Percentiles rank a stretch among this genome's conserved stretches.
These are phyloP conservation scores for Pilatotrama ljubarskyi DNA, from an alignment of 768 basidiomycete species.

Conservation along the genomic window DNA sequence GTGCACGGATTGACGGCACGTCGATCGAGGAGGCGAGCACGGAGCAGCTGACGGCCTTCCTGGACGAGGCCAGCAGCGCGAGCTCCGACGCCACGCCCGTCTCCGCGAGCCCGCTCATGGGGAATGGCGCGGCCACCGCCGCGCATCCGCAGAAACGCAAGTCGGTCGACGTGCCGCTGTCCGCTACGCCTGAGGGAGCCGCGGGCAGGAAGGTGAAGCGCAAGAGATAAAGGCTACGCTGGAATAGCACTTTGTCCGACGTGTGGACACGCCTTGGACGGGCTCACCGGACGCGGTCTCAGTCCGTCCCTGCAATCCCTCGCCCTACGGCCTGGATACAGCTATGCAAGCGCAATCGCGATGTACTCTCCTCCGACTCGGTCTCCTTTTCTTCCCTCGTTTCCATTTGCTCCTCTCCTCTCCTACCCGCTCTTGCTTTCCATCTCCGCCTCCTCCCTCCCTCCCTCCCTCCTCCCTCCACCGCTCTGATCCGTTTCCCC, in stretches of 20 bases:
- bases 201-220: constrained; percentile 27
- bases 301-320: too few species aligned
- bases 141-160: constrained; percentile 31
- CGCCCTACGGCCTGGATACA: neutral
- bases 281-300: neutral
- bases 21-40: constrained; percentile 35
- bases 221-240: constrained; percentile 23
- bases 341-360: neutral
- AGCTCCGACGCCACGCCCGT: constrained; percentile 30
- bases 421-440: neutral
- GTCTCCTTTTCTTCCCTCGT: neutral
- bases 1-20: constrained; percentile 34
- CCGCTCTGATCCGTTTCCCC: too few species aligned
- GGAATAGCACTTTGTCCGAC: neutral
- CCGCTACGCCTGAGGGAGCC: constrained; percentile 6
- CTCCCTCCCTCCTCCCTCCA: neutral
- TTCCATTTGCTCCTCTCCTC: neutral
- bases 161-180: constrained; percentile 29
- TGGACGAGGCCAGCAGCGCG: constrained; percentile 37
- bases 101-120: constrained; percentile 7
- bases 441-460: neutral
- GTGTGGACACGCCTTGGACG: too few species aligned
- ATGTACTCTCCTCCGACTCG: neutral
- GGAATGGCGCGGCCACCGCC: neutral
- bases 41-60: constrained; percentile 43